These are phyloP conservation scores for Pythium grandisporangium DNA, from an alignment of 352 stramenopile genomes.

Conservation along the genomic window DNA sequence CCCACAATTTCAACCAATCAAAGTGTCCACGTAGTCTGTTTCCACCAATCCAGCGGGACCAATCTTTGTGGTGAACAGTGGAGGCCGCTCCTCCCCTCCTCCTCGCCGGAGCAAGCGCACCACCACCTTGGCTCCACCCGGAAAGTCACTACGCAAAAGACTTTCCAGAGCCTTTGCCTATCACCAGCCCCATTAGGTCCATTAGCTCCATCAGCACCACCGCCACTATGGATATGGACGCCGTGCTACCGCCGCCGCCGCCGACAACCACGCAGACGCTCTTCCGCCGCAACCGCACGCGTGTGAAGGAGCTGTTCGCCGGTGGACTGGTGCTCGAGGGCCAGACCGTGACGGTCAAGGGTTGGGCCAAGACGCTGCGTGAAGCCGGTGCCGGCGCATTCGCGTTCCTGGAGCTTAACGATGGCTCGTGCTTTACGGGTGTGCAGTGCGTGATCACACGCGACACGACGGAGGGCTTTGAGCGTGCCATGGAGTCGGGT, in stretches of 20 bases:
- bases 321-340: constrained; percentile 56
- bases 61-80: too few species aligned
- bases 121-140: too few species aligned
- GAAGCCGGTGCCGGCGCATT: constrained; percentile 86
- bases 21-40: too few species aligned
- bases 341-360: constrained; percentile 87
- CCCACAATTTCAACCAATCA: too few species aligned
- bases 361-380: constrained; percentile 90
- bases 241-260: constrained; percentile 28
- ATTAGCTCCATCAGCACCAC: too few species aligned
- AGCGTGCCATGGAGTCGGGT: constrained; percentile 60
- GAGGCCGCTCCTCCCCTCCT: too few species aligned
- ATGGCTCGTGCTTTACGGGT: constrained; percentile 85
- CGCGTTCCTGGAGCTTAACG: constrained; percentile 93
- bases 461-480: constrained; percentile 73
- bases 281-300: constrained; percentile 76
- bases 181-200: not conserved
- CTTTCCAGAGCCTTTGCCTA: too few species aligned
- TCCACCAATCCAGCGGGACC: too few species aligned
- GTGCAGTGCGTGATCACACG: constrained; percentile 86
- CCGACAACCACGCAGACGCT: constrained; percentile 40
- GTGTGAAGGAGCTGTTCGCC: constrained; percentile 75
- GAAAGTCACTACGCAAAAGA: too few species aligned
- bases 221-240: constrained; percentile 22
- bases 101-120: too few species aligned